Evolutionary conservation across 495 filamentous ascomycete genomes (phyloP).

Genomic region (Cetradonia linearis): DNA sequence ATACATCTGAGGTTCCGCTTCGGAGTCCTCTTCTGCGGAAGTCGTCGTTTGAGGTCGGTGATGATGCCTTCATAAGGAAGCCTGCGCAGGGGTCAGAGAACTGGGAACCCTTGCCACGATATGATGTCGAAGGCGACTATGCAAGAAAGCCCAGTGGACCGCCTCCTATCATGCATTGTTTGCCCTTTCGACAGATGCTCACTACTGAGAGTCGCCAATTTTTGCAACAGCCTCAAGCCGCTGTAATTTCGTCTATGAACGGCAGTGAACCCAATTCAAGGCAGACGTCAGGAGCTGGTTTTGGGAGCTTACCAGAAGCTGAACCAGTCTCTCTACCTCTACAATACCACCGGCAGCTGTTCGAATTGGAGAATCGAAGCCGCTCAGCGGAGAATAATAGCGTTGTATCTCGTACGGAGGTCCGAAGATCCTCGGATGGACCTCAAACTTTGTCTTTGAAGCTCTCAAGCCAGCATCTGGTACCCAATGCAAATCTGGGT

Average conservation of each 20-base stretch:
- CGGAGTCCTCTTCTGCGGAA: constrained; percentile 11
- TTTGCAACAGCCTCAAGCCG: constrained; percentile 35
- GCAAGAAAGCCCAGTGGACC: constrained; percentile 15
- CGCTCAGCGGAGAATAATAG: constrained; percentile 4
- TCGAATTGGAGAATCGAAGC: constrained; percentile 25
- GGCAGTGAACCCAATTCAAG: constrained; percentile 30
- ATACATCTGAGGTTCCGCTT: not conserved
- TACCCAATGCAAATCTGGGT: constrained; percentile 11
- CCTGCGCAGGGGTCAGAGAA: constrained; percentile 8
- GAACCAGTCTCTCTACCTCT: constrained; percentile 32
- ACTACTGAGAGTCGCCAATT: constrained; percentile 31
- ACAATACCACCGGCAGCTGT: constrained; percentile 42
- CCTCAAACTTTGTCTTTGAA: constrained; percentile 10
- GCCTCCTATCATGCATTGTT: constrained; percentile 25
- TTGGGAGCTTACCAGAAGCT: not conserved
- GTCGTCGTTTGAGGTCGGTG: constrained; percentile 19
- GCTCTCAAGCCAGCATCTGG: constrained; percentile 4
- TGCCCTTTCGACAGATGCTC: constrained; percentile 29
- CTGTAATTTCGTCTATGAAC: constrained; percentile 35
- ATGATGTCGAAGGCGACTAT: not conserved
- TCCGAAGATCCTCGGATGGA: constrained; percentile 4
- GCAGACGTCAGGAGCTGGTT: constrained; percentile 20
- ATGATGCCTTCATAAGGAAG: constrained; percentile 21
- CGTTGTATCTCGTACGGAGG: not conserved
- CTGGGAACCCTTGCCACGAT: constrained; percentile 6